These are phyloP conservation scores for Debaryomyces subglobosus DNA, from an alignment of 1,139 yeast genomes.

Conservation along the genomic window DNA sequence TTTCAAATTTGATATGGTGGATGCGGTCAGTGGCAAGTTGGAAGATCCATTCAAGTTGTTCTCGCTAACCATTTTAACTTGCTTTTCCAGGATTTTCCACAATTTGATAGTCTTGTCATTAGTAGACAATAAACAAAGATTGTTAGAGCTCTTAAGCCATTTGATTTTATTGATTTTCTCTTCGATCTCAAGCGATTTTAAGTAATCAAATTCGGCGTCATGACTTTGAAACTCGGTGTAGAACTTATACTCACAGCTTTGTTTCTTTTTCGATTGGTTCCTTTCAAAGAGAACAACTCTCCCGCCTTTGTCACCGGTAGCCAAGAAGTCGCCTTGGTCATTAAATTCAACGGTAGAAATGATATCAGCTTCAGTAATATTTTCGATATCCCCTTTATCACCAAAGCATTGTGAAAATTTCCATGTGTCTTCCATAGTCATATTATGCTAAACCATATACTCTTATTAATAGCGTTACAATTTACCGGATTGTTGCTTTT, in stretches of 20 bases:
- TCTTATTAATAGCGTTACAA: background rate
- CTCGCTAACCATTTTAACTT: slow-evolving; percentile 88
- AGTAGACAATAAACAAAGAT: slow-evolving; percentile 85
- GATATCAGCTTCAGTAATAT: slow-evolving; percentile 96
- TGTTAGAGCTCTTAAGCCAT: slow-evolving; percentile 90
- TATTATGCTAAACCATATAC: slow-evolving; percentile 5
- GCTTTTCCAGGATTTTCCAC: slow-evolving; percentile 95
- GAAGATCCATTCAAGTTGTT: slow-evolving; percentile 67
- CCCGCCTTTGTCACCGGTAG: slow-evolving; percentile 99
- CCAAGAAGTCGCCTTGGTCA: slow-evolving; percentile 90
- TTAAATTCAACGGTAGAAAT: slow-evolving; percentile 97
- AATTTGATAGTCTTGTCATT: slow-evolving; percentile 97
- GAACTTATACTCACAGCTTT: slow-evolving; percentile 85
- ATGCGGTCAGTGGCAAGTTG: slow-evolving; percentile 23
- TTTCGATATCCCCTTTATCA: slow-evolving; percentile 95
- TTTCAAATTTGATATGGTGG: slow-evolving; percentile 49
- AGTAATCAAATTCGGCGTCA: slow-evolving; percentile 97
- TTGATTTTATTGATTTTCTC: slow-evolving; percentile 97
- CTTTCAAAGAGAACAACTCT: slow-evolving; percentile 95
- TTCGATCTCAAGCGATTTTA: slow-evolving; percentile 94
- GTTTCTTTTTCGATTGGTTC: slow-evolving; percentile 71
- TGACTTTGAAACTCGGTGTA: slow-evolving; percentile 97
- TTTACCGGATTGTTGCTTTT: background rate
- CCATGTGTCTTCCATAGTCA: slow-evolving; percentile 46
- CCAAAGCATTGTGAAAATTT: slow-evolving; percentile 94